Percentiles rank a stretch among this genome's conserved stretches.
phyloP scores from a whole-genome alignment of 2,329 filamentous ascomycete species.

The Penicillium corylophilum region DNA sequence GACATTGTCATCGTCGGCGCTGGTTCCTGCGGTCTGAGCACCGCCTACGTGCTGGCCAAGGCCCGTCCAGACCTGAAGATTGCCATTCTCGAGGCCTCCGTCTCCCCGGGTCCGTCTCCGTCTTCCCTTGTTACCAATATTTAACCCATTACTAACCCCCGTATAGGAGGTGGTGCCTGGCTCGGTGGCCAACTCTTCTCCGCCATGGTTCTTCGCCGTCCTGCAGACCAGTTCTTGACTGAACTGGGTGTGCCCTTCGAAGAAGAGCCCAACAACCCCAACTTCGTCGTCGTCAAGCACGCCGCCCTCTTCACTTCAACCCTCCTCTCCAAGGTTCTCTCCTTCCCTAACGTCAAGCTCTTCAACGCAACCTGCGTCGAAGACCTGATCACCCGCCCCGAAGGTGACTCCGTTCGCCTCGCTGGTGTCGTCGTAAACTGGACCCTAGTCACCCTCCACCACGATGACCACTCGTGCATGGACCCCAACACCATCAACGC shows the following conservation, averaged over 20 bases:
- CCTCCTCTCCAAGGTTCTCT: constrained; percentile 76
- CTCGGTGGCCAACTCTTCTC: constrained; percentile 91
- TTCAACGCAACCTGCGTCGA: constrained; percentile 95
- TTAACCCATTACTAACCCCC: constrained; percentile 6
- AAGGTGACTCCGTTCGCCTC: constrained; percentile 62
- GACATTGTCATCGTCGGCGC: constrained; percentile 93
- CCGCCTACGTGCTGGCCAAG: constrained; percentile 80
- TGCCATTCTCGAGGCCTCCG: constrained; percentile 83
- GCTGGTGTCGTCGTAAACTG: constrained; percentile 94
- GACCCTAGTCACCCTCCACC: constrained; percentile 85
- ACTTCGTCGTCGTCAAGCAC: constrained; percentile 91
- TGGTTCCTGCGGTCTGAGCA: constrained; percentile 80
- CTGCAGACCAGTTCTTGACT: constrained; percentile 77
- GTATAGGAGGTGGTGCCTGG: constrained; percentile 77
- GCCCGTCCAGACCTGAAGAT: constrained; percentile 87
- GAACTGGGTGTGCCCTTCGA: constrained; percentile 83
- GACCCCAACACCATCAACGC: constrained; percentile 97
- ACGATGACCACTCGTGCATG: constrained; percentile 92
- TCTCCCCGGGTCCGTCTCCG: constrained; percentile 64
- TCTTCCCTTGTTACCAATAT: neutral
- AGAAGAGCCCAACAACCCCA: constrained; percentile 81
- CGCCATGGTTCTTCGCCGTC: constrained; percentile 94
- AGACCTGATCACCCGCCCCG: constrained; percentile 80
- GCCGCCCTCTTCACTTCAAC: constrained; percentile 90
- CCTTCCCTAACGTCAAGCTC: constrained; percentile 88